Base-by-base conservation (phyloP, 73 alveolate species). In the Paraurostyla sp. region DNA sequence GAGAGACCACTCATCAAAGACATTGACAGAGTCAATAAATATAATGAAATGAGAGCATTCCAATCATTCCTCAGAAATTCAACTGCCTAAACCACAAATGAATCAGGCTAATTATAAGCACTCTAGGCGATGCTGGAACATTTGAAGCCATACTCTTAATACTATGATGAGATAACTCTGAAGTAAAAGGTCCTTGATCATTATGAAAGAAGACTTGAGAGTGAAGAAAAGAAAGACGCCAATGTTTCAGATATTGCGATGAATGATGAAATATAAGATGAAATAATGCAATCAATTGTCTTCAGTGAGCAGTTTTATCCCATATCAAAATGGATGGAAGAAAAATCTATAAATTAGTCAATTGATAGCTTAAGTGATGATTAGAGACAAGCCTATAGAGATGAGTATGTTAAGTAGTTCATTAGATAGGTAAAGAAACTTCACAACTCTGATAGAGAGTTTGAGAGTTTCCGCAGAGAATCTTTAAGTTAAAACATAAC, bases 1-100 rank as follows among this genome's bases (percentile, higher is more conserved):
- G 87, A 73, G 87, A 73, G 23, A 25, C 68, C 71, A 9, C 50
- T 73, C 13, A 40, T 48, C 3, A 73, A 50, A 38, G 87, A 73
- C 33, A 73, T 73, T 2, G 71, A 45, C n/a, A 73, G 71, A 50
- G 87, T 73, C 9, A 20, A 73, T 29, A 73, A 45, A 33, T 73
- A 43, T 50, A 73, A 73, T 36, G 33, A 48, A 73, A 18, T 73
- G 30, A 40, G 52, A 30, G 87, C 51, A 18, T 45, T 73, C 51
- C 27, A 50, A 23, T 50, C 30, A n/a, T 73, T 16, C 32, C n/a
- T 73, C 9, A 65, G 41, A 38, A 32, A 38, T 11, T 16, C 42
- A 11, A 58, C 60, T 18, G 50, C 46, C 46, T 27, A 65, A 65
- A 54, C 9, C 23, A 13, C 9, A 54, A 13, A 54, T 35, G 60